Evolutionary conservation across 441 rosid genomes (phyloP).

Genomic region (Metrosideros polymorpha): DNA sequence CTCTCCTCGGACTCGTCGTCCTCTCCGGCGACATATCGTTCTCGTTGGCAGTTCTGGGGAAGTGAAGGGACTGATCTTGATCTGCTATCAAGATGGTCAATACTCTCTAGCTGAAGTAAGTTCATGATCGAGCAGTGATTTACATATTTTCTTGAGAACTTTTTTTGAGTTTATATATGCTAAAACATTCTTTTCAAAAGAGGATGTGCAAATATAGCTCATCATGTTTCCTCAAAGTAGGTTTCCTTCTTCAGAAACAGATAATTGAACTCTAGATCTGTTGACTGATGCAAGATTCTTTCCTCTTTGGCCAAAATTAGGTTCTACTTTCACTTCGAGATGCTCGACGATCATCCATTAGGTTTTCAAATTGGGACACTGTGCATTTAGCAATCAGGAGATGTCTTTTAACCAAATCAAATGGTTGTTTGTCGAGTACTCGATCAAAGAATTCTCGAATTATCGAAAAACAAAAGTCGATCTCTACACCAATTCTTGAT

Average conservation of each 20-base stretch:
- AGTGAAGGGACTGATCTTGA: neutral
- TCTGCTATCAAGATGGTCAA: neutral
- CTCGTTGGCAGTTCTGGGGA: neutral
- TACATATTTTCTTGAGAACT: neutral
- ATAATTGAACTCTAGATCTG: neutral
- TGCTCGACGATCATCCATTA: neutral
- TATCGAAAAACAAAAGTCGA: neutral
- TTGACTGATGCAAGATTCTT: neutral
- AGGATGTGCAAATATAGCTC: neutral
- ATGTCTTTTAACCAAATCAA: neutral
- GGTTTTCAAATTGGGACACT: neutral
- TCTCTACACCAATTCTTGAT: neutral
- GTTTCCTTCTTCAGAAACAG: neutral
- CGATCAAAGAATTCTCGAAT: neutral
- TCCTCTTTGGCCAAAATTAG: neutral
- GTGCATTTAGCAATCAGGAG: neutral
- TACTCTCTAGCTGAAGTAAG: constrained; percentile 20
- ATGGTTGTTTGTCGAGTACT: neutral
- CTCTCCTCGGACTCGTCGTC: neutral
- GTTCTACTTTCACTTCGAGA: neutral
- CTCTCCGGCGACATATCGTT: neutral
- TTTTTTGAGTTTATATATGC: neutral
- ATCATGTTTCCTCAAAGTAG: neutral
- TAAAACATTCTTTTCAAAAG: neutral
- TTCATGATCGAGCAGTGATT: neutral